Conservation (phyloP, 2,329 filamentous ascomycete species). For the Bipolaris gigantea region DNA sequence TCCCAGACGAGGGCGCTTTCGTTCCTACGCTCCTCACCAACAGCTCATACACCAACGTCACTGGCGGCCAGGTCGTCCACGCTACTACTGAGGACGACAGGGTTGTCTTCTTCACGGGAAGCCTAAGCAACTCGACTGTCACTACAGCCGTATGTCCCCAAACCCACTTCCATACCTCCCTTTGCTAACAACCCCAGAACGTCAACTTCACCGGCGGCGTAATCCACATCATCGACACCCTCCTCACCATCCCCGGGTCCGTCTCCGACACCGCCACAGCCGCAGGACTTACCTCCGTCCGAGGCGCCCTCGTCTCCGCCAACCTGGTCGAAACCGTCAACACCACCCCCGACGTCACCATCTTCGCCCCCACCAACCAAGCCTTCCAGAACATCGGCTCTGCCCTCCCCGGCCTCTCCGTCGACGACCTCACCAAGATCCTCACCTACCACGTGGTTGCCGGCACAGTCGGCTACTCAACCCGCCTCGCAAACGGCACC, state of each 20-base stretch:
- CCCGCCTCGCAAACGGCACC: constrained; percentile 48
- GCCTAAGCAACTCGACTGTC: constrained; percentile 55
- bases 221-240: constrained; percentile 51
- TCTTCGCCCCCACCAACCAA: constrained; percentile 65
- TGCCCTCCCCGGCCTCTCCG: constrained; percentile 52
- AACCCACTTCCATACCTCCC: background rate
- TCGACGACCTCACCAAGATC: constrained; percentile 54
- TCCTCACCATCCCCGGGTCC: constrained; percentile 47
- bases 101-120: constrained; percentile 57
- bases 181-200: constrained; percentile 34
- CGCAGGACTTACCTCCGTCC: constrained; percentile 46
- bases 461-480: constrained; percentile 58
- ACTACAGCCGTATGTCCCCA: constrained; percentile 50
- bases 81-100: constrained; percentile 47
- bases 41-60: constrained; percentile 59
- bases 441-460: constrained; percentile 67
- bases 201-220: constrained; percentile 51
- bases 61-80: constrained; percentile 61
- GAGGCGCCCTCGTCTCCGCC: constrained; percentile 46
- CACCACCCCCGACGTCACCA: constrained; percentile 55
- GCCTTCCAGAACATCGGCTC: constrained; percentile 63
- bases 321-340: constrained; percentile 49
- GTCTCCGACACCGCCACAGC: constrained; percentile 37
- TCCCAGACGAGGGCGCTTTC: constrained; percentile 50
- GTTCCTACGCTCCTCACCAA: constrained; percentile 56